Base-by-base conservation (phyloP, 805 yeast species). In the Metschnikowia cubensis region DNA sequence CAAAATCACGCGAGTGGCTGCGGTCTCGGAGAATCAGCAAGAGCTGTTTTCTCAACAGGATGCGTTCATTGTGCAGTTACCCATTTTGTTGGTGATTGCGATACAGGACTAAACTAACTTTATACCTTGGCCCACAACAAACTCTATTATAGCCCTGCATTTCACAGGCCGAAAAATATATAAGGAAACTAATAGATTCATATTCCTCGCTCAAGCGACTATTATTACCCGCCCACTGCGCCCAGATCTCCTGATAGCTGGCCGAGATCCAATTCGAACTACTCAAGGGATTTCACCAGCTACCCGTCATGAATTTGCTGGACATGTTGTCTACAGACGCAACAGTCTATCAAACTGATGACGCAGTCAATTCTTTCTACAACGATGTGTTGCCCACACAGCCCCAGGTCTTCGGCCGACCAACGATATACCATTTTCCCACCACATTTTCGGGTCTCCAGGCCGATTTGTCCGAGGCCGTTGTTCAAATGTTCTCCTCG, bases 301-400 rank as follows among this genome's bases (percentile, higher is more conserved):
- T 22, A 8, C 21, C 33, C 20, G 42, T 15, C 34, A 72, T 72
- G 76, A 71, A 72, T 49, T 67, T 72, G 47, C 60, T 68, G 66
- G 76, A 71, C 43, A 61, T 72, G 63, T 64, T 72, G 15, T 64
- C 73, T 36, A 59, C 59, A n/a, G 73, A 69, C 31, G 64, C 38
- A 29, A 42, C 39, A 15, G 35, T n/a, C 7, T 41, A 44, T 6
- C 47, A 49, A 34, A 49, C 35, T 11, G 46, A 47, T 35, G 49
- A 43, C 13, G 50, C 51, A 15, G 42, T 45, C 32, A 33, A 17
- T 49, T 20, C 51, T 35, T 35, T 48, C 34, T 44, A 50, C 38
- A 39, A 22, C 10, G 45, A 36, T 20, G 35, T 31, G 21, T 11
- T 15, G 21, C 35, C 44, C 11, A n/a, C 20, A 3, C 17, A 17